A percentile compares a stretch with the other conserved stretches of the same genome.
Conservation (phyloP, 306 rosid genomes). For the Hylodesmum podocarpum region DNA sequence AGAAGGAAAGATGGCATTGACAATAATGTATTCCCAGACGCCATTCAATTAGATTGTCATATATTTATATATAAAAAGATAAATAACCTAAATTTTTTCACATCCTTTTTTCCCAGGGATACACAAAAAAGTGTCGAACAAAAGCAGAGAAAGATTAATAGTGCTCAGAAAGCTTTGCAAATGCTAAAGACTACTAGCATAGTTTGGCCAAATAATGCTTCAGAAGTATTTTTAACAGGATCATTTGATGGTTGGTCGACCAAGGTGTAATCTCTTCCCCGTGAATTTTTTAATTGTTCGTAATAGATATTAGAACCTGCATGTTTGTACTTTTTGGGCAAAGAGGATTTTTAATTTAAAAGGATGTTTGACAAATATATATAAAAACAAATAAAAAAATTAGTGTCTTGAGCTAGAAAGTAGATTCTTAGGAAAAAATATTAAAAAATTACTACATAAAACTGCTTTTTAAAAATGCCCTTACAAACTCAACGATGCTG, state of each 20-base stretch:
- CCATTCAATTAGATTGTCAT: slow-evolving; percentile 18
- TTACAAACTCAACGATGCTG: neutral
- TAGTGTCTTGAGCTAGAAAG: neutral
- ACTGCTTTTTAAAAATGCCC: neutral
- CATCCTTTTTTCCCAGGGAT: slow-evolving; percentile 49
- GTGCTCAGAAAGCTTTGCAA: slow-evolving; percentile 52
- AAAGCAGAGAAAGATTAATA: slow-evolving; percentile 65
- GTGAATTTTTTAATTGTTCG: slow-evolving; percentile 3
- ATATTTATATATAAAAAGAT: neutral
- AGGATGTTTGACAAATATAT: neutral
- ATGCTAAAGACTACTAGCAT: slow-evolving; percentile 58
- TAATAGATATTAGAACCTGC: neutral
- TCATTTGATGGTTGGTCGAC: slow-evolving; percentile 95
- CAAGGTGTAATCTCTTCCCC: slow-evolving; percentile 53
- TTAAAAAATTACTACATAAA: neutral
- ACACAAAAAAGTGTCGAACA: slow-evolving; percentile 61
- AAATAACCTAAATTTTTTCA: slow-evolving; percentile 8
- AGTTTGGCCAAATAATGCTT: slow-evolving; percentile 78
- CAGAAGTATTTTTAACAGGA: slow-evolving; percentile 79
- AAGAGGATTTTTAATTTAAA: neutral
- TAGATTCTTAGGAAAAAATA: neutral
- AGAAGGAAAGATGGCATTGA: slow-evolving; percentile 86
- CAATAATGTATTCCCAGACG: slow-evolving; percentile 58
- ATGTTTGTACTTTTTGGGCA: neutral
- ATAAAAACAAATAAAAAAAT: neutral